Conservation (phyloP, 495 filamentous ascomycete genomes). For the Xylaria curta region DNA sequence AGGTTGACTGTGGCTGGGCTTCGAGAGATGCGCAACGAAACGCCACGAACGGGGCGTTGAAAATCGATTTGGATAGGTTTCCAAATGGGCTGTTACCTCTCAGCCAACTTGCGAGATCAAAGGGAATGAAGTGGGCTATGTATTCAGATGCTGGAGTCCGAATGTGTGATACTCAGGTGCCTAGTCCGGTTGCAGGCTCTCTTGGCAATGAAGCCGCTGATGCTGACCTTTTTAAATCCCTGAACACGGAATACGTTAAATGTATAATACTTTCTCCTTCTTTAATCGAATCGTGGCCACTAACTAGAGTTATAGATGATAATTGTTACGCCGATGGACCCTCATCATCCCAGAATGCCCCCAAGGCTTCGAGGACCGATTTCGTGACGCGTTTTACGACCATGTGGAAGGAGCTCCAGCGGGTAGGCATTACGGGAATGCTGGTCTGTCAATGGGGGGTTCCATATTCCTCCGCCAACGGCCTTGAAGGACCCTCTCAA, state of each 20-base stretch:
- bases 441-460: slow-evolving; percentile 19
- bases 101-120: slow-evolving; percentile 13
- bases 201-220: slow-evolving; percentile 15
- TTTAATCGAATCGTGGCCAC: neutral
- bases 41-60: slow-evolving; percentile 17
- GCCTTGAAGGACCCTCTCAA: slow-evolving; percentile 8
- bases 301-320: slow-evolving; percentile 14
- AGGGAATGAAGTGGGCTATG: slow-evolving; percentile 21
- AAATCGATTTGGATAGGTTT: slow-evolving; percentile 9
- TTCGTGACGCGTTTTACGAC: slow-evolving; percentile 18
- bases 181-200: slow-evolving; percentile 9
- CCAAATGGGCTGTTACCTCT: slow-evolving; percentile 7
- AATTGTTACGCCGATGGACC: slow-evolving; percentile 21
- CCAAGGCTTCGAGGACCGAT: slow-evolving; percentile 11
- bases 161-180: slow-evolving; percentile 16
- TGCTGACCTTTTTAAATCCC: neutral
- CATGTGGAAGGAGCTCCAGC: slow-evolving; percentile 15
- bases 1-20: slow-evolving; percentile 18
- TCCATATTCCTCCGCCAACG: slow-evolving; percentile 13
- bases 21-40: slow-evolving; percentile 16
- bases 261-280: neutral
- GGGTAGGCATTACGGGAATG: slow-evolving; percentile 16
- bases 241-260: slow-evolving; percentile 16
- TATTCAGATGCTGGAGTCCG: slow-evolving; percentile 16
- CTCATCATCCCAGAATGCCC: slow-evolving; percentile 5